Evolutionary conservation across 1,284 basidiomycete genomes (phyloP).

Genomic region (Trichosporon coremiiforme): DNA sequence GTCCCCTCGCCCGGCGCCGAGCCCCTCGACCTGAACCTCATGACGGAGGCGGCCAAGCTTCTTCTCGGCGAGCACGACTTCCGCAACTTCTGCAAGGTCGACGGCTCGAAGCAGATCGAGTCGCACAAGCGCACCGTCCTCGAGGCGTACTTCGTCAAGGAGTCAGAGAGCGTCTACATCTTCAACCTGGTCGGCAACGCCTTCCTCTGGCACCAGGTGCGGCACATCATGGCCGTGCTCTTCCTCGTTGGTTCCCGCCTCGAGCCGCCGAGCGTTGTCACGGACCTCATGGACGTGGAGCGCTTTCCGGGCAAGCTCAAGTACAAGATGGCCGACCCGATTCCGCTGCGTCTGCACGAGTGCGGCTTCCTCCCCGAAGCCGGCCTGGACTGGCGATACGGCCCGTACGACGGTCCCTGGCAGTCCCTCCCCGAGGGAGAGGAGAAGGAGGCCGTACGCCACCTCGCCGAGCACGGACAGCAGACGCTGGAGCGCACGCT

Average conservation of each 20-base stretch:
- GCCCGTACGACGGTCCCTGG: constrained; percentile 57
- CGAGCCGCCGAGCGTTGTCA: constrained; percentile 72
- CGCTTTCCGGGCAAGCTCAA: constrained; percentile 72
- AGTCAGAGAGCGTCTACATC: constrained; percentile 60
- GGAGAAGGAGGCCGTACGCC: constrained; percentile 27
- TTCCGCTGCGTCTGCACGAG: constrained; percentile 91
- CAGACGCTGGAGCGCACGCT: constrained; percentile 47
- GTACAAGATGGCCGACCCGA: constrained; percentile 88
- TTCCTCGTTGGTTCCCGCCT: constrained; percentile 84
- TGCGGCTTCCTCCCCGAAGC: constrained; percentile 72
- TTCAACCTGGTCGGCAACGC: constrained; percentile 86
- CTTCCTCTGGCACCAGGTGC: constrained; percentile 95
- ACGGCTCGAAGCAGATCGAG: constrained; percentile 88
- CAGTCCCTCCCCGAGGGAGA: constrained; percentile 27
- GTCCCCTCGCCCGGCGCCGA: constrained; percentile 49
- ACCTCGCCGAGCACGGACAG: constrained; percentile 37
- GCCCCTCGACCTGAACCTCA: constrained; percentile 69
- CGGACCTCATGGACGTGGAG: constrained; percentile 69
- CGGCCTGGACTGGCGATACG: constrained; percentile 72
- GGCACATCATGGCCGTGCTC: constrained; percentile 91
- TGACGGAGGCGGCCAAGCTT: constrained; percentile 72
- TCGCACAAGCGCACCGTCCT: constrained; percentile 56
- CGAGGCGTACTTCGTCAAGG: constrained; percentile 46
- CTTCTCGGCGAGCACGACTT: constrained; percentile 94
- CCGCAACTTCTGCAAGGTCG: constrained; percentile 93